phyloP scores from a whole-genome alignment of 1,139 yeast genomes.

The Saccharomyces hybrid region DNA sequence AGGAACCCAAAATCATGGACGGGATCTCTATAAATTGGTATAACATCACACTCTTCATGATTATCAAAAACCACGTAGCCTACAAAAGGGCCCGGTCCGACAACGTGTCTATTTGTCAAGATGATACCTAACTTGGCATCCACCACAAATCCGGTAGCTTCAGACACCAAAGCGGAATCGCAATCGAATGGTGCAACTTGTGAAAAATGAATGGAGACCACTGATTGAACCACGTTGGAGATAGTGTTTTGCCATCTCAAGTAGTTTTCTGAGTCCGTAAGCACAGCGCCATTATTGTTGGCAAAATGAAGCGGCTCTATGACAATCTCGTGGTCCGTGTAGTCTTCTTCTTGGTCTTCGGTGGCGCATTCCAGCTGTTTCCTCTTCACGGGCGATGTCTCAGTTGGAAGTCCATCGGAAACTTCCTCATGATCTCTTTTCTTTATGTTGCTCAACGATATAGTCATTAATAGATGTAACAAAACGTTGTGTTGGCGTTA shows the following conservation, averaged over 20 bases:
- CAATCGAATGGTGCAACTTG: constrained; percentile 85
- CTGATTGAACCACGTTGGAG: constrained; percentile 73
- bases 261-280: constrained; percentile 20
- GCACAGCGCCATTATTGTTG: not conserved
- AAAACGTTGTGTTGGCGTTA: not conserved
- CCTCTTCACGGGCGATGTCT: not conserved
- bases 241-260: constrained; percentile 74
- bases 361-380: not conserved
- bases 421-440: not conserved
- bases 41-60: constrained; percentile 87
- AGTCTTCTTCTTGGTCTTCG: not conserved
- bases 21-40: constrained; percentile 76
- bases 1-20: constrained; percentile 82
- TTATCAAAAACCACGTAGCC: constrained; percentile 91
- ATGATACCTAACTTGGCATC: constrained; percentile 76
- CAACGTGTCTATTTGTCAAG: constrained; percentile 88
- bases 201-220: constrained; percentile 83
- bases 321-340: not conserved
- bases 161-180: constrained; percentile 73
- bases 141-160: constrained; percentile 92
- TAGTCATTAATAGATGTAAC: not conserved
- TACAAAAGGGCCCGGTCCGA: constrained; percentile 88
- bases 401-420: not conserved
- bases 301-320: not conserved
- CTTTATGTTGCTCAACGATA: constrained; percentile 1